phyloP scores from a whole-genome alignment of 2,329 filamentous ascomycete genomes.

The Cercospora sesami region DNA sequence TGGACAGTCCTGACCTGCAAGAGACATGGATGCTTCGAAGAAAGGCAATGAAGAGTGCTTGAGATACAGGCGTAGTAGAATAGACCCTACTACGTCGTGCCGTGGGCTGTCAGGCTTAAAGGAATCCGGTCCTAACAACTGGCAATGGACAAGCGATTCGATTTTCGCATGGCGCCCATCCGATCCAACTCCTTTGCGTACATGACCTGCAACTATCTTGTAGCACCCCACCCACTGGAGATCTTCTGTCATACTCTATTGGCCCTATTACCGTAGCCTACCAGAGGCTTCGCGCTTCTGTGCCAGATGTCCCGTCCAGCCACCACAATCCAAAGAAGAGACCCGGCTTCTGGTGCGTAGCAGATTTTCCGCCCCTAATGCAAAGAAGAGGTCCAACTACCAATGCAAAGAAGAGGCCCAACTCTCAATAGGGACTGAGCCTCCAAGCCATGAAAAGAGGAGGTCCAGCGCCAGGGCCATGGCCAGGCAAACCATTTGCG shows the following conservation, averaged over 20 bases:
- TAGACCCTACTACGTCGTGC: neutral
- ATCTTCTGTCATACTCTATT: neutral
- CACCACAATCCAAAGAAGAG: neutral
- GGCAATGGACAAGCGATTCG: neutral
- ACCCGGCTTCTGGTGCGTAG: neutral
- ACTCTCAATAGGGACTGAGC: no score
- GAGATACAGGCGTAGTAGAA: neutral
- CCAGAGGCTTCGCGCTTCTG: neutral
- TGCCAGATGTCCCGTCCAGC: neutral
- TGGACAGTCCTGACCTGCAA: neutral
- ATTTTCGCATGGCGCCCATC: neutral
- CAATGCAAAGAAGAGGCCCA: neutral
- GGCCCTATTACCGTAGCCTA: neutral
- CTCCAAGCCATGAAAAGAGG: neutral
- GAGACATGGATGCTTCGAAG: neutral
- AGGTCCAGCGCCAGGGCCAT: neutral
- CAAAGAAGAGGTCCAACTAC: neutral
- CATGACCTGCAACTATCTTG: neutral
- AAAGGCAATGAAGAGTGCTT: neutral
- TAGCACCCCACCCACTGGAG: neutral
- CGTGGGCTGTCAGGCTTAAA: neutral
- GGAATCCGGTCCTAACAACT: neutral
- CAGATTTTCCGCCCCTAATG: no score
- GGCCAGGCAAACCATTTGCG: neutral
- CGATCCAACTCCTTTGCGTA: neutral